These are phyloP conservation scores for Misopates orontium DNA, from an alignment of 257 asterid species.

Conservation along the genomic window DNA sequence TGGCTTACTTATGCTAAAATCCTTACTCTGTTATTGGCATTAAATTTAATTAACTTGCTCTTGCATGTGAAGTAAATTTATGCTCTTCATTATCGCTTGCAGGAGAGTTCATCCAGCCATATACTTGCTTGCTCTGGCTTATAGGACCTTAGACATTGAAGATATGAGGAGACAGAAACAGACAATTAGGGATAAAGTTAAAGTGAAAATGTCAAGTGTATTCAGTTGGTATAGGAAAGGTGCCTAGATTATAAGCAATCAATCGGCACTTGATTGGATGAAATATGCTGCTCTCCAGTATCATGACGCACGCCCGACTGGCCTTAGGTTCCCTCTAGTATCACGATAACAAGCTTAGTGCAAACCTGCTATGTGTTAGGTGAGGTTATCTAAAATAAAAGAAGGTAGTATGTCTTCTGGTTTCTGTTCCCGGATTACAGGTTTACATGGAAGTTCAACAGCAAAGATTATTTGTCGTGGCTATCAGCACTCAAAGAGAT, in stretches of 20 bases:
- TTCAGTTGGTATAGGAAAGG: constrained; percentile 62
- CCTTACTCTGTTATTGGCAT: background rate
- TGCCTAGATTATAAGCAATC: constrained; percentile 30
- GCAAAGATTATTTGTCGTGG: background rate
- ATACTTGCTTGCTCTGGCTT: constrained; percentile 88
- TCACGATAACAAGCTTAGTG: constrained; percentile 5
- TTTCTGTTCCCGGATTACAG: constrained; percentile 17
- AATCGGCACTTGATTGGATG: constrained; percentile 18
- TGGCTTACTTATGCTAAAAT: background rate
- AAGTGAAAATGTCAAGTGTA: constrained; percentile 51
- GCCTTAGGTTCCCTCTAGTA: constrained; percentile 8
- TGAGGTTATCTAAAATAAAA: constrained; percentile 29
- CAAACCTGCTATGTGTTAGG: constrained; percentile 22
- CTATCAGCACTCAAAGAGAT: constrained; percentile 6
- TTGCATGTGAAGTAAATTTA: constrained; percentile 19
- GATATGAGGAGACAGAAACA: constrained; percentile 50
- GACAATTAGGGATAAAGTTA: constrained; percentile 59
- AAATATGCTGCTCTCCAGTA: constrained; percentile 22
- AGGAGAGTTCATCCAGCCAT: constrained; percentile 97
- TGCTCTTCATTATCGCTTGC: constrained; percentile 36
- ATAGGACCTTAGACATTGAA: constrained; percentile 90
- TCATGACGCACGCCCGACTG: constrained; percentile 13
- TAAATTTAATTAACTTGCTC: constrained; percentile 14
- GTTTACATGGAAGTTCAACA: constrained; percentile 1
- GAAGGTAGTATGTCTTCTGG: constrained; percentile 18